phyloP scores from a whole-genome alignment of 148 eudicot genomes.

The Bassia scoparia region DNA sequence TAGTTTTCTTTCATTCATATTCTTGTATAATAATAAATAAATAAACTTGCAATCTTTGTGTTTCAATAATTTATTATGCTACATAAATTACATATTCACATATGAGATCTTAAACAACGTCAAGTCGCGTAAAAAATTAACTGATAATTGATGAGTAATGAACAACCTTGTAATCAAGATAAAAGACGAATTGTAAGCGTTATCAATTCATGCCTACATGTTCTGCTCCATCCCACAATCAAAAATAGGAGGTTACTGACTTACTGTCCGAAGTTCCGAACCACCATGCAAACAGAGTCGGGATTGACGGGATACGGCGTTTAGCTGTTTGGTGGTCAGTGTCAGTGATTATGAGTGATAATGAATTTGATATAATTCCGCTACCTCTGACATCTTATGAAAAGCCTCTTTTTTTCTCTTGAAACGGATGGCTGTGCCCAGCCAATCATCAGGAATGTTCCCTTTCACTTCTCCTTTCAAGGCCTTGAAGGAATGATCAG shows the following conservation, averaged over 20 bases:
- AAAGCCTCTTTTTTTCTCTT: slow-evolving; percentile 25
- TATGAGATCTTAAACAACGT: not conserved
- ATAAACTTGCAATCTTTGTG: too few species aligned
- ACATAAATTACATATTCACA: too few species aligned
- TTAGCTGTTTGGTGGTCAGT: not conserved
- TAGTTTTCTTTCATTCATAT: too few species aligned
- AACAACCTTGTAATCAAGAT: too few species aligned
- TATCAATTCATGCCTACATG: not conserved
- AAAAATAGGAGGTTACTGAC: not conserved
- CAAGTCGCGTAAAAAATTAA: not conserved
- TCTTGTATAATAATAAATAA: too few species aligned
- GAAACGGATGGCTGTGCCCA: slow-evolving; percentile 76
- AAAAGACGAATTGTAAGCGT: not conserved
- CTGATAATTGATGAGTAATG: too few species aligned
- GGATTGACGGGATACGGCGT: not conserved
- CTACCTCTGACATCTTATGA: slow-evolving; percentile 1
- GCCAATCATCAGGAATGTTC: slow-evolving; percentile 66
- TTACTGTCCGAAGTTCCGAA: not conserved
- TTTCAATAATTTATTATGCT: too few species aligned
- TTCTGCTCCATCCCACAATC: not conserved
- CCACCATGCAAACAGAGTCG: not conserved
- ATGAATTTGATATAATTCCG: not conserved
- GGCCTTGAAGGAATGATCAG: slow-evolving; percentile 76
- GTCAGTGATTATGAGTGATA: not conserved
- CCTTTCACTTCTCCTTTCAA: slow-evolving; percentile 53